Percentiles rank a stretch among this genome's conserved stretches.
phyloP scores from a whole-genome alignment of 345 rosid species.

The Ricinus communis region DNA sequence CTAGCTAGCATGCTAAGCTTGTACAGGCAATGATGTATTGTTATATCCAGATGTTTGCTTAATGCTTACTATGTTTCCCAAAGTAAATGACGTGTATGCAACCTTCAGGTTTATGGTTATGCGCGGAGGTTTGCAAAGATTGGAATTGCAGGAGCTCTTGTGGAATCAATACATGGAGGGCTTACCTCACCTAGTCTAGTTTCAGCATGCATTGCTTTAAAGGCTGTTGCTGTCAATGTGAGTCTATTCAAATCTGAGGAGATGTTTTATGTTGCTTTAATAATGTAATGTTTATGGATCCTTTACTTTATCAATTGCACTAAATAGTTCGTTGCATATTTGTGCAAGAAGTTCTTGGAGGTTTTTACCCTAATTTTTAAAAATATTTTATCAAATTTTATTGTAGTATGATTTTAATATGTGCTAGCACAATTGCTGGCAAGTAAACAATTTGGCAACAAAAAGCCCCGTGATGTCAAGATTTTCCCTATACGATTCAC shows the following conservation, averaged over 20 bases:
- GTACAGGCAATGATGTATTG: not conserved
- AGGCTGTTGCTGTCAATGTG: conserved; percentile 86
- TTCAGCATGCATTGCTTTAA: conserved; percentile 75
- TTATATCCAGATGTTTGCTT: not conserved
- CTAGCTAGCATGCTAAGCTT: not conserved
- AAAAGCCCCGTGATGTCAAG: not conserved
- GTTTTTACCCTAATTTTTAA: not conserved
- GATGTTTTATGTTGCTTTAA: not conserved
- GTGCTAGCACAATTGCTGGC: not conserved
- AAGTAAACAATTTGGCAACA: not conserved
- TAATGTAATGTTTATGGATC: not conserved
- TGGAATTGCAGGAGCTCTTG: conserved; percentile 72
- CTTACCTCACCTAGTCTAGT: conserved; percentile 69
- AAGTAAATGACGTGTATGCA: not conserved
- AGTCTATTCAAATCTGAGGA: conserved; percentile 24
- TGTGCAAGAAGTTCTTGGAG: not conserved
- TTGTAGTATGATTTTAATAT: not conserved
- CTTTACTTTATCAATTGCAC: not conserved
- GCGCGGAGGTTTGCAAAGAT: conserved; percentile 82
- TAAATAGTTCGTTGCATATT: not conserved
- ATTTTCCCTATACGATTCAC: not conserved
- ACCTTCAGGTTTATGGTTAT: conserved; percentile 84
- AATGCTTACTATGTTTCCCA: not conserved
- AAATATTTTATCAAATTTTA: not conserved
- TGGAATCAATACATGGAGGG: conserved; percentile 63